Conservation (phyloP, 176 grass and related monocot genomes). For the Oryza australiensis region DNA sequence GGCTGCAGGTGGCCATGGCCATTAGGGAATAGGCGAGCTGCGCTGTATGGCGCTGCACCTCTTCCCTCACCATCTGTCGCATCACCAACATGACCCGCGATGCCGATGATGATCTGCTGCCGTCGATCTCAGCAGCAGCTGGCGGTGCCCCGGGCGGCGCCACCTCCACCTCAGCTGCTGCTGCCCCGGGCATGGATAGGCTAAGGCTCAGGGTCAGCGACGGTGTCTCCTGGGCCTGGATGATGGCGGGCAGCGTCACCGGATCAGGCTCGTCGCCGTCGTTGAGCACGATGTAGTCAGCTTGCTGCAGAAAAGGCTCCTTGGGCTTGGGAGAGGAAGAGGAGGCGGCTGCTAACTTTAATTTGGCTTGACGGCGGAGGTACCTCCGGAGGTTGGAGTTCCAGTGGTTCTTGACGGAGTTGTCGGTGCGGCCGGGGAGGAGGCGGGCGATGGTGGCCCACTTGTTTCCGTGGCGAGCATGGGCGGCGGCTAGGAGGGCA, state of each 20-base stretch:
- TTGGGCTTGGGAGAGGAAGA: too few relatives aligned
- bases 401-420: conserved; percentile 82
- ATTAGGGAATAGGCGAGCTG: not conserved
- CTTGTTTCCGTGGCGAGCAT: conserved; percentile 57
- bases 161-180: not conserved
- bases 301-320: not conserved
- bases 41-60: not conserved
- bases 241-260: not conserved
- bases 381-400: conserved; percentile 58
- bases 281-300: not conserved
- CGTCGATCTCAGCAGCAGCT: too few relatives aligned
- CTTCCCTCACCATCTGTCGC: not conserved
- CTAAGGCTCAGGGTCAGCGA: not conserved
- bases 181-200: not conserved
- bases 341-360: too few relatives aligned
- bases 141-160: too few relatives aligned
- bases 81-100: not conserved
- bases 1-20: too few relatives aligned
- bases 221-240: not conserved
- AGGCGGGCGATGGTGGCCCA: conserved; percentile 72
- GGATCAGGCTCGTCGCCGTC: not conserved
- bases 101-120: too few relatives aligned
- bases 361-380: not conserved
- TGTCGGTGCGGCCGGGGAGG: conserved; percentile 67
- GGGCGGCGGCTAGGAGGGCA: conserved; percentile 14